Percentiles rank a stretch among this genome's conserved stretches.
Evolutionary conservation across 2,329 filamentous ascomycete genomes (phyloP).

Genomic region (Cladophialophora bantiana): DNA sequence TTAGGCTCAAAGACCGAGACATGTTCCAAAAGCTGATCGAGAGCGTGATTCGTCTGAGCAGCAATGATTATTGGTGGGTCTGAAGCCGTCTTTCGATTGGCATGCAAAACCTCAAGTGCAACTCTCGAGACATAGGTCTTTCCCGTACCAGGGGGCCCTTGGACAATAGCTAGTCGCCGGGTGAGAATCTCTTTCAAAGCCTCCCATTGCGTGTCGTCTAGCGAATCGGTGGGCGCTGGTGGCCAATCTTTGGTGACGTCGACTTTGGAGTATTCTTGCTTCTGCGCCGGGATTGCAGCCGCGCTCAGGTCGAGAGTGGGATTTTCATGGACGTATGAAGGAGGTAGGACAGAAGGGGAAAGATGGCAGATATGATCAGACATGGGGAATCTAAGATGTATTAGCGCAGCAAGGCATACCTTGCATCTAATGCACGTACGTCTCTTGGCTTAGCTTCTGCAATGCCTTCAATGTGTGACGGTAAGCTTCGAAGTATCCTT

Average conservation of each 20-base stretch:
- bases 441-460: constrained; percentile 68
- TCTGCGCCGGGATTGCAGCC: constrained; percentile 45
- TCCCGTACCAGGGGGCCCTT: constrained; percentile 80
- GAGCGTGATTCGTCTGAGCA: constrained; percentile 88
- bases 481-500: constrained; percentile 78
- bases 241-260: constrained; percentile 66
- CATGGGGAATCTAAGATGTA: constrained; percentile 51
- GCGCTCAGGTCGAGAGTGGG: constrained; percentile 58
- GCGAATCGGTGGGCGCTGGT: constrained; percentile 48
- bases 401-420: constrained; percentile 24
- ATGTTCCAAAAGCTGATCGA: constrained; percentile 78
- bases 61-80: constrained; percentile 78
- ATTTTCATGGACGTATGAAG: constrained; percentile 60
- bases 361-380: constrained; percentile 53
- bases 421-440: constrained; percentile 42
- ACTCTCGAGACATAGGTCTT: constrained; percentile 84
- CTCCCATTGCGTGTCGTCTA: constrained; percentile 74
- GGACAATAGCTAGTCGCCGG: constrained; percentile 75
- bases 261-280: constrained; percentile 54
- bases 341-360: constrained; percentile 52
- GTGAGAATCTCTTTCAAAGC: constrained; percentile 75
- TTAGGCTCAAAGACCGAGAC: constrained; percentile 67
- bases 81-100: constrained; percentile 58
- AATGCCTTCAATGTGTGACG: constrained; percentile 76
- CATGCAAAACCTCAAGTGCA: constrained; percentile 70